Evolutionary conservation across 2,329 filamentous ascomycete genomes (phyloP).

Genomic region (Fusarium clavum): DNA sequence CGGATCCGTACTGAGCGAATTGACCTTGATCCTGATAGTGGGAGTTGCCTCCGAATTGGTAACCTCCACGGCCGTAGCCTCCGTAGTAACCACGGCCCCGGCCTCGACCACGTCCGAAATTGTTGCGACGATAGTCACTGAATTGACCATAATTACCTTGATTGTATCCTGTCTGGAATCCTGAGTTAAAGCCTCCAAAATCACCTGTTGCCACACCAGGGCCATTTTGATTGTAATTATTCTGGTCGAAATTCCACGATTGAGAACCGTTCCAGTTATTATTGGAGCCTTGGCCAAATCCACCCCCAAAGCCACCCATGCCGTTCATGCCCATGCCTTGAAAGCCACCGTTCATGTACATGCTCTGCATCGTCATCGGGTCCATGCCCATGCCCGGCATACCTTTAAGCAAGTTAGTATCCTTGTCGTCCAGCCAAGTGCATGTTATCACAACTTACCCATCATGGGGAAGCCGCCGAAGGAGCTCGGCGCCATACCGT

Average conservation of each 20-base stretch:
- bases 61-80: conserved; percentile 67
- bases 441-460: conserved; percentile 70
- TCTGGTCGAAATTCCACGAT: conserved; percentile 86
- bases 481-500: conserved; percentile 68
- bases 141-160: conserved; percentile 86
- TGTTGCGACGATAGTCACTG: conserved; percentile 81
- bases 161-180: conserved; percentile 81
- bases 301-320: conserved; percentile 81
- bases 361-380: conserved; percentile 78
- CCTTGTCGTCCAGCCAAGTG: neutral
- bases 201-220: conserved; percentile 83
- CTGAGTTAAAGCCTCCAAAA: conserved; percentile 82
- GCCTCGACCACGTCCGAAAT: conserved; percentile 74
- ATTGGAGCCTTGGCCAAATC: conserved; percentile 72
- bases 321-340: conserved; percentile 81
- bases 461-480: conserved; percentile 80
- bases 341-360: conserved; percentile 84
- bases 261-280: conserved; percentile 85
- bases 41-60: conserved; percentile 57
- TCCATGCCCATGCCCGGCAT: conserved; percentile 91
- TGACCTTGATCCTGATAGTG: conserved; percentile 53
- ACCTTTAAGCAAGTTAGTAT: conserved; percentile 60
- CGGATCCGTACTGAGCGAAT: conserved; percentile 46
- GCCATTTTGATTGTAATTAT: conserved; percentile 91
- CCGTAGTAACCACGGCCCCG: conserved; percentile 72